phyloP scores from a whole-genome alignment of 2,329 filamentous ascomycete genomes.

The Periconia digitata region DNA sequence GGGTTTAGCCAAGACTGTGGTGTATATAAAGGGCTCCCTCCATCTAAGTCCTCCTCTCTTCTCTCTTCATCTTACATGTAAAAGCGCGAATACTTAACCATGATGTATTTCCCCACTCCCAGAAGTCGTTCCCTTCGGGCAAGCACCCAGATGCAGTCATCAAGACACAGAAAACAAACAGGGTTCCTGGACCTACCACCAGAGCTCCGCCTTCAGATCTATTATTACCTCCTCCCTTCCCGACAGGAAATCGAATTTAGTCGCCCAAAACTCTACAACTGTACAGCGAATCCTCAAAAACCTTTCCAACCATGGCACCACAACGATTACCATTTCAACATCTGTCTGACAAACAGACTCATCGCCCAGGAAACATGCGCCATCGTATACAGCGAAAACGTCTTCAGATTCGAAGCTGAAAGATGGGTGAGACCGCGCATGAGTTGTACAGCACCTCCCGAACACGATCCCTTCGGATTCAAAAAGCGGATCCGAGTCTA shows the following conservation, averaged over 20 bases:
- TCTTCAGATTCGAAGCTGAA: conserved; percentile 18
- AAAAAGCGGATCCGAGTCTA: conserved; percentile 14
- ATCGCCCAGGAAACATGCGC: conserved; percentile 2
- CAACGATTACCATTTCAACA: not conserved
- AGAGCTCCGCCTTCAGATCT: not conserved
- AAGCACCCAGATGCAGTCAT: too few species aligned
- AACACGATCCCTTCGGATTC: conserved; percentile 20
- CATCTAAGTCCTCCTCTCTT: too few species aligned
- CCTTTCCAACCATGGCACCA: not conserved
- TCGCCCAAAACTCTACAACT: not conserved
- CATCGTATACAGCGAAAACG: conserved; percentile 24
- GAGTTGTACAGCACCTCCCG: conserved; percentile 15
- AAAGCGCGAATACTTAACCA: too few species aligned
- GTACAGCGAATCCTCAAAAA: not conserved
- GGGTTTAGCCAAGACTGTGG: too few species aligned
- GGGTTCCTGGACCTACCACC: not conserved
- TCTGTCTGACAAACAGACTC: not conserved
- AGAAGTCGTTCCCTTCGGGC: too few species aligned
- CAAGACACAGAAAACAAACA: too few species aligned
- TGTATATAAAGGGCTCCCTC: too few species aligned
- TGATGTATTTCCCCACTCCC: too few species aligned
- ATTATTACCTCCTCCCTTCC: not conserved
- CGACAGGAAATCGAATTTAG: not conserved
- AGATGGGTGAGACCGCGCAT: conserved; percentile 3
- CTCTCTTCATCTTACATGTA: too few species aligned